These are phyloP conservation scores for Ascoidea rubescens DNA, from an alignment of 805 yeast species.

Conservation along the genomic window DNA sequence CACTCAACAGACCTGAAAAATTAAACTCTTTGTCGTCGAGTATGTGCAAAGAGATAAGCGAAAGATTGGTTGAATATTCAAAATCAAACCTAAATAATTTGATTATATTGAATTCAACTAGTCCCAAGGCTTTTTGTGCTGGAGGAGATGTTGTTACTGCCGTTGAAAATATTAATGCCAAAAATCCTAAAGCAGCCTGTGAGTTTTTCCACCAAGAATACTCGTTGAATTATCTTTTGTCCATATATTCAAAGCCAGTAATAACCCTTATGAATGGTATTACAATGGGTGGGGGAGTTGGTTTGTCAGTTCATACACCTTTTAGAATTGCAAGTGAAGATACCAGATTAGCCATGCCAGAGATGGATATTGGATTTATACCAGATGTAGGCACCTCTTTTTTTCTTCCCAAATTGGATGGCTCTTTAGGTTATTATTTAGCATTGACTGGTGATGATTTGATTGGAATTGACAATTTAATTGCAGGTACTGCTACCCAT, in stretches of 20 bases:
- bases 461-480: slow-evolving; percentile 66
- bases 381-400: slow-evolving; percentile 94
- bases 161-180: slow-evolving; percentile 42
- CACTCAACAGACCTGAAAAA: slow-evolving; percentile 69
- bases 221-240: slow-evolving; percentile 60
- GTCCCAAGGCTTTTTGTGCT: slow-evolving; percentile 75
- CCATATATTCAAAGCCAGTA: slow-evolving; percentile 73
- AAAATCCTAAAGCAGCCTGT: slow-evolving; percentile 32
- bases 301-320: slow-evolving; percentile 79
- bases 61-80: slow-evolving; percentile 64
- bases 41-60: slow-evolving; percentile 62
- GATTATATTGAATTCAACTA: slow-evolving; percentile 51
- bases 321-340: slow-evolving; percentile 88
- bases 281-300: slow-evolving; percentile 98
- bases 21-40: slow-evolving; percentile 71
- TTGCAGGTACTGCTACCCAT: slow-evolving; percentile 84
- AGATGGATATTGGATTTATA: slow-evolving; percentile 89
- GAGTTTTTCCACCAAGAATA: slow-evolving; percentile 73
- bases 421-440: slow-evolving; percentile 70
- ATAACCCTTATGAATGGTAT: slow-evolving; percentile 84
- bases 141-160: slow-evolving; percentile 91
- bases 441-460: slow-evolving; percentile 78
- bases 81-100: slow-evolving; percentile 52
- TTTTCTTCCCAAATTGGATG: slow-evolving; percentile 72
- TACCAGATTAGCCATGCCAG: slow-evolving; percentile 95